These are phyloP conservation scores for Amniculicola lignicola DNA, from an alignment of 495 filamentous ascomycete genomes.

Conservation along the genomic window DNA sequence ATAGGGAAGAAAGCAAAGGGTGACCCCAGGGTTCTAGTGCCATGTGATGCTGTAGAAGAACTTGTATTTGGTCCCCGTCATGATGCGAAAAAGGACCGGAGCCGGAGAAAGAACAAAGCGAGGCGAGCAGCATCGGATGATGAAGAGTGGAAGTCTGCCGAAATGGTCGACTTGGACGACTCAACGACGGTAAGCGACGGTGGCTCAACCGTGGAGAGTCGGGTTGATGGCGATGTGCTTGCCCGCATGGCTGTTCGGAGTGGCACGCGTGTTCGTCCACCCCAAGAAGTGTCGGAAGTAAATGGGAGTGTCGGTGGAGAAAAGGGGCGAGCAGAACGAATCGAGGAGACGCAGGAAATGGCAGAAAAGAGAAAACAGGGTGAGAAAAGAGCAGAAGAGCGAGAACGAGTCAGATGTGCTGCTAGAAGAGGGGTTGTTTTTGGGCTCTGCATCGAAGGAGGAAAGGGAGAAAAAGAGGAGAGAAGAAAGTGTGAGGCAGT, in stretches of 20 bases:
- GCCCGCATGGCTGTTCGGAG: neutral
- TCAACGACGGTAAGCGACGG: constrained; percentile 1
- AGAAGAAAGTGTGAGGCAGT: constrained; percentile 40
- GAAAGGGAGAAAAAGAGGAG: constrained; percentile 9
- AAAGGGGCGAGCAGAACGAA: constrained; percentile 44
- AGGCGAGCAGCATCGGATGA: constrained; percentile 28
- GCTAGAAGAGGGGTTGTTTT: constrained; percentile 49
- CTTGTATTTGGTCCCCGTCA: constrained; percentile 38
- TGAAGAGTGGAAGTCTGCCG: constrained; percentile 35
- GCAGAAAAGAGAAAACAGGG: constrained; percentile 38
- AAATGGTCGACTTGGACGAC: constrained; percentile 27
- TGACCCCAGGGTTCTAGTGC: constrained; percentile 34
- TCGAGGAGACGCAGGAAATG: constrained; percentile 42
- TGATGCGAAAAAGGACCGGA: constrained; percentile 38
- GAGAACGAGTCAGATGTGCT: constrained; percentile 46
- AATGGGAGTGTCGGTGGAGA: constrained; percentile 48
- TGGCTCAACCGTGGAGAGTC: neutral
- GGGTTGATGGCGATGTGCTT: constrained; percentile 2
- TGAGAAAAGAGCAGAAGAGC: constrained; percentile 37
- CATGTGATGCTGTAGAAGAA: constrained; percentile 37
- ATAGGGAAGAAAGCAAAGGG: constrained; percentile 33
- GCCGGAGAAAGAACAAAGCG: constrained; percentile 40
- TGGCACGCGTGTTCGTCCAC: constrained; percentile 35
- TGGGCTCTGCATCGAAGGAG: constrained; percentile 38
- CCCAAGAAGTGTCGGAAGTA: constrained; percentile 43